phyloP scores from a whole-genome alignment of 345 rosid genomes.

The Stellera chamaejasme region DNA sequence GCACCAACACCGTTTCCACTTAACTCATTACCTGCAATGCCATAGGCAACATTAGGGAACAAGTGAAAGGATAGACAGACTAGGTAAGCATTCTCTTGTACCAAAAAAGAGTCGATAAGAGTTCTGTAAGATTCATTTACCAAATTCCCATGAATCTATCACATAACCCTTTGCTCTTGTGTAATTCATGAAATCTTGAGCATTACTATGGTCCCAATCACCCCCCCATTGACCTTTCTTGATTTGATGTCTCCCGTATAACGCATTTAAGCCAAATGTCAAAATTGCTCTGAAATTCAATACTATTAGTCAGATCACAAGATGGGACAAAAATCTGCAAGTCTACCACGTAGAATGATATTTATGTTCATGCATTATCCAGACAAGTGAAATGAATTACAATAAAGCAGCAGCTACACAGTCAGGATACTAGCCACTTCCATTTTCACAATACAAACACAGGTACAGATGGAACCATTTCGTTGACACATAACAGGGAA shows the following conservation, averaged over 20 bases:
- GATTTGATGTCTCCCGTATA: constrained; percentile 68
- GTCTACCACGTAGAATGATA: no score
- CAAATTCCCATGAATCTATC: constrained; percentile 96
- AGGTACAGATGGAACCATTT: no score
- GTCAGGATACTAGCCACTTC: no score
- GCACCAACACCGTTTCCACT: constrained; percentile 83
- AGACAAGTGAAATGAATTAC: no score
- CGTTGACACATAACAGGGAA: no score
- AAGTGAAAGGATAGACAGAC: constrained; percentile 3
- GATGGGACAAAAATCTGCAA: not conserved
- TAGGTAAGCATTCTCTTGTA: not conserved
- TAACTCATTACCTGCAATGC: constrained; percentile 72
- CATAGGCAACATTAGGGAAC: constrained; percentile 9
- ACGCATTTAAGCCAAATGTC: constrained; percentile 90
- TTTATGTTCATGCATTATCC: no score
- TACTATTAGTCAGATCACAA: not conserved
- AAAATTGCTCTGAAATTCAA: constrained; percentile 49
- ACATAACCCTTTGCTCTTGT: constrained; percentile 66
- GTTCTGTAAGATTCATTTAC: constrained; percentile 26
- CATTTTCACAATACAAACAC: no score
- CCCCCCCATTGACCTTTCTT: constrained; percentile 61
- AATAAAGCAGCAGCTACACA: no score
- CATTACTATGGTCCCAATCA: constrained; percentile 74
- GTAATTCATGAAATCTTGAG: constrained; percentile 65
- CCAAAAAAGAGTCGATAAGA: not conserved